Evolutionary conservation across 257 asterid genomes (phyloP).

Genomic region (Ajuga chamaepitys): DNA sequence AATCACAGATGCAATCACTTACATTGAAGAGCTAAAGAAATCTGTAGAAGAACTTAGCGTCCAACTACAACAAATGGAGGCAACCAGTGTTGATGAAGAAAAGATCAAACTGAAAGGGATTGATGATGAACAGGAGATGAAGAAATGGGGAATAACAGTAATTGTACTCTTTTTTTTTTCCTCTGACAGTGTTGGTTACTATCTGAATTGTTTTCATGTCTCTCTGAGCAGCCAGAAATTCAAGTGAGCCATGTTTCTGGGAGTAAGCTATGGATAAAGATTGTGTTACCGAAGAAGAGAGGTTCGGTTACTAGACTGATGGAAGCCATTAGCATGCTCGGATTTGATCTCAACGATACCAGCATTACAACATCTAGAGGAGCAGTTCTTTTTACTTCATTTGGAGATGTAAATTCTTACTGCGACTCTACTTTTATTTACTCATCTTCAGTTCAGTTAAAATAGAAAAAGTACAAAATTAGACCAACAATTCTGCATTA

Average conservation of each 20-base stretch:
- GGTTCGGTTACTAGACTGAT: conserved; percentile 49
- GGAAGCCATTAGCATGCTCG: conserved; percentile 59
- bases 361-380: conserved; percentile 55
- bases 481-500: no score
- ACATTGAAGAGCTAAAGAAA: conserved; percentile 48
- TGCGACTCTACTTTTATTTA: not conserved
- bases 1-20: conserved; percentile 69
- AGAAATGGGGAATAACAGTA: conserved; percentile 43
- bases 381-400: conserved; percentile 54
- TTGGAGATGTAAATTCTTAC: conserved; percentile 39
- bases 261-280: conserved; percentile 64
- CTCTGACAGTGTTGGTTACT: not conserved
- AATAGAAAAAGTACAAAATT: no score
- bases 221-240: conserved; percentile 40
- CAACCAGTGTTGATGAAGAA: conserved; percentile 13
- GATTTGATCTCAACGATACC: conserved; percentile 47
- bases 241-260: conserved; percentile 40
- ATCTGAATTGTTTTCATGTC: not conserved
- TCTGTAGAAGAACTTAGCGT: conserved; percentile 44
- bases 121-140: conserved; percentile 34
- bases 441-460: no score
- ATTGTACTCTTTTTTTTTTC: not conserved
- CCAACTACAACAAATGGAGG: conserved; percentile 49
- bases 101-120: conserved; percentile 15
- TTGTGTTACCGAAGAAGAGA: conserved; percentile 45